A percentile compares a stretch with the other conserved stretches of the same genome.
phyloP scores from a whole-genome alignment of 2,329 filamentous ascomycete genomes.

The Byssochlamys sp. region DNA sequence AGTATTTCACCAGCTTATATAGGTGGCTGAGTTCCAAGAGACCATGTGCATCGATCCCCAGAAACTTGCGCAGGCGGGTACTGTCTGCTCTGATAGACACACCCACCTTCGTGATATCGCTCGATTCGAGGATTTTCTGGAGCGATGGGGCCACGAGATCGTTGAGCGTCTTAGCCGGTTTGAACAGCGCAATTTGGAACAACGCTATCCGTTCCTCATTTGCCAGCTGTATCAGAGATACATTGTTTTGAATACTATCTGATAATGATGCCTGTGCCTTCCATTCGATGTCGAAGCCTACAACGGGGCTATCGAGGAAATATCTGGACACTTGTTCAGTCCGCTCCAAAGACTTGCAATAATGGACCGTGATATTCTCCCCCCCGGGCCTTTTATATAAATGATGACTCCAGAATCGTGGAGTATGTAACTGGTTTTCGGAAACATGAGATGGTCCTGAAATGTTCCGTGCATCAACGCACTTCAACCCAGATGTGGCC shows the following conservation, averaged over 20 bases:
- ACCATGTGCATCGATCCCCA: conserved; percentile 56
- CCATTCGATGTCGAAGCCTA: conserved; percentile 94
- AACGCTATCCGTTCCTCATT: conserved; percentile 66
- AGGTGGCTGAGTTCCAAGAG: conserved; percentile 76
- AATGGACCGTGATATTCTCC: conserved; percentile 59
- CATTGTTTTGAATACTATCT: conserved; percentile 53
- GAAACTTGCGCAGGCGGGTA: conserved; percentile 56
- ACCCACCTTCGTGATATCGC: conserved; percentile 62
- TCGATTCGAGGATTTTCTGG: conserved; percentile 61
- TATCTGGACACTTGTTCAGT: conserved; percentile 58
- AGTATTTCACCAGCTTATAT: conserved; percentile 65
- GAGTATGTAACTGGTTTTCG: neutral
- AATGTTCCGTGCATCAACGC: neutral
- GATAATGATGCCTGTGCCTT: conserved; percentile 40
- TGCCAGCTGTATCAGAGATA: conserved; percentile 76
- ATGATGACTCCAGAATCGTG: conserved; percentile 24
- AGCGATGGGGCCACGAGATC: conserved; percentile 64
- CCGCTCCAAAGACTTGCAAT: conserved; percentile 59
- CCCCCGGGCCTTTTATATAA: conserved; percentile 39
- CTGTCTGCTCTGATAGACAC: conserved; percentile 65
- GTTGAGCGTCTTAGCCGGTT: conserved; percentile 27
- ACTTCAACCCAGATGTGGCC: neutral
- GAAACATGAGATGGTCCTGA: neutral
- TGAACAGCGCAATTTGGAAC: conserved; percentile 66
- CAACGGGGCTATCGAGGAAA: conserved; percentile 58